phyloP scores from a whole-genome alignment of 2,329 filamentous ascomycete species.

The Penicillium frequentans region DNA sequence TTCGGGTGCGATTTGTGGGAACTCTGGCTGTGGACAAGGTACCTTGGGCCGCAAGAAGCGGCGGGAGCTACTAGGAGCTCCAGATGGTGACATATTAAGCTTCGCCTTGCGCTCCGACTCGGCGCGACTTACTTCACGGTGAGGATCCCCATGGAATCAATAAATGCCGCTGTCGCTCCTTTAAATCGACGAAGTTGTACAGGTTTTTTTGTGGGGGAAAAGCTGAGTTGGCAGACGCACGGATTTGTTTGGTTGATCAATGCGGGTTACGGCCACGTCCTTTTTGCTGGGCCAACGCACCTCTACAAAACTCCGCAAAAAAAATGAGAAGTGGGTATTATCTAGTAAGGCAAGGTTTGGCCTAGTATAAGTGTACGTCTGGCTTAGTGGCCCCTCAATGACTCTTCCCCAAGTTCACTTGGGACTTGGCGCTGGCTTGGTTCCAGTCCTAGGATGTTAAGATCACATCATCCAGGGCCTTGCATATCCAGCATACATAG shows the following conservation, averaged over 20 bases:
- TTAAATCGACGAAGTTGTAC: not conserved
- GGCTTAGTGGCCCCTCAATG: too few relatives aligned
- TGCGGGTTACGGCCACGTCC: constrained; percentile 15
- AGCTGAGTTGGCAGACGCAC: not conserved
- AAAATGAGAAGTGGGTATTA: too few relatives aligned
- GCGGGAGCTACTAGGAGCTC: constrained; percentile 32
- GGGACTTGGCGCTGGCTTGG: too few relatives aligned
- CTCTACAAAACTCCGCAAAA: not conserved
- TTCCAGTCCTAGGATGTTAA: too few relatives aligned
- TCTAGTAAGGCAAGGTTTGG: too few relatives aligned
- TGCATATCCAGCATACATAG: not conserved
- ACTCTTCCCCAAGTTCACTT: too few relatives aligned
- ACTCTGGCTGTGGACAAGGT: constrained; percentile 8
- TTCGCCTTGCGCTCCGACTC: constrained; percentile 19
- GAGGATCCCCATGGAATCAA: not conserved
- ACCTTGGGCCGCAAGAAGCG: constrained; percentile 36
- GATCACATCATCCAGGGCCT: too few relatives aligned
- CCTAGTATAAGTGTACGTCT: too few relatives aligned
- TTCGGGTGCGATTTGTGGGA: not conserved
- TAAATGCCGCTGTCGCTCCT: not conserved
- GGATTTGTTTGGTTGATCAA: not conserved
- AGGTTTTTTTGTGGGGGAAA: not conserved
- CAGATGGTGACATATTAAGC: constrained; percentile 29
- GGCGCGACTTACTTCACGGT: constrained; percentile 10
- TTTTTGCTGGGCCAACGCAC: constrained; percentile 8